These are phyloP conservation scores for Venturia aucupariae DNA, from an alignment of 2,329 filamentous ascomycete species.

Conservation along the genomic window DNA sequence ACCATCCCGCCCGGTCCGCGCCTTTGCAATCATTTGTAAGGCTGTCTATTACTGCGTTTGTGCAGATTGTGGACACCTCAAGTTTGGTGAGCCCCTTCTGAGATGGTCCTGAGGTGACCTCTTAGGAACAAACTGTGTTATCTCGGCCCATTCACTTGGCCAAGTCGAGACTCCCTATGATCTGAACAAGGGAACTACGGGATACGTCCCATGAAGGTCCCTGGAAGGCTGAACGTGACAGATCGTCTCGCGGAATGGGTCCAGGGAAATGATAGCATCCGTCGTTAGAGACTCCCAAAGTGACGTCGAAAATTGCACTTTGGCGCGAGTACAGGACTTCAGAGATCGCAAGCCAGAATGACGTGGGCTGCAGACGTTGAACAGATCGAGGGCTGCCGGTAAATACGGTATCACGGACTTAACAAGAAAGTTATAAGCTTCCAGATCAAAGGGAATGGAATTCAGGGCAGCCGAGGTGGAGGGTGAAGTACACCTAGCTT, in stretches of 20 bases:
- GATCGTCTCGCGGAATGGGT: background rate
- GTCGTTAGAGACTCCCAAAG: background rate
- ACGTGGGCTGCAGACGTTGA: background rate
- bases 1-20: background rate
- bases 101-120: background rate
- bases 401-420: background rate
- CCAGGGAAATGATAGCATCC: background rate
- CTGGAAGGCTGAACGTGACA: background rate
- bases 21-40: background rate
- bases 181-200: no score
- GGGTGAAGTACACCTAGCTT: background rate
- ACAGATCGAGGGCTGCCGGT: background rate
- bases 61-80: background rate
- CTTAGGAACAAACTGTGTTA: background rate
- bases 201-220: no score
- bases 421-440: background rate
- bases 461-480: background rate
- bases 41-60: background rate
- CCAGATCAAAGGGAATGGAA: background rate
- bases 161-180: no score
- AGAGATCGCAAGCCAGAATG: background rate
- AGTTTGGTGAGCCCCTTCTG: background rate
- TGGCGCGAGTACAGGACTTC: background rate
- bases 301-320: background rate
- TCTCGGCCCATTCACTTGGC: background rate